Evolutionary conservation across 2,329 filamentous ascomycete species (phyloP).

Genomic region (Volutella citrinella): DNA sequence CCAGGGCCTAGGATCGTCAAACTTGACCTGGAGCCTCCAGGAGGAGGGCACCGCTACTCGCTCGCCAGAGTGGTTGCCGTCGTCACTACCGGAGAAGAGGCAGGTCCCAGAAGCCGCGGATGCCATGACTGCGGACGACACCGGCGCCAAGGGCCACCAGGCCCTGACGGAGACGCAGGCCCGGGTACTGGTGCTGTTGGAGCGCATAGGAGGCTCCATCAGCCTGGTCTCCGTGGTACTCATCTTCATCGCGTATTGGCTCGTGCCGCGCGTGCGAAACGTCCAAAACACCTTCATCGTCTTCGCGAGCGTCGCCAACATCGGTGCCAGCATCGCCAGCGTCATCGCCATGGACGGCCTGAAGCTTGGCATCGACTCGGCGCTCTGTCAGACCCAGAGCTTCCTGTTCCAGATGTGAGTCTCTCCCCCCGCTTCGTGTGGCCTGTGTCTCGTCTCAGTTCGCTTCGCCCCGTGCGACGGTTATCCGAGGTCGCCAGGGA

Average conservation of each 20-base stretch:
- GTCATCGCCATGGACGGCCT: slow-evolving; percentile 69
- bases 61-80: no score
- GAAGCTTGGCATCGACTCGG: slow-evolving; percentile 45
- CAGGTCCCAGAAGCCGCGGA: no score
- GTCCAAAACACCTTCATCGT: slow-evolving; percentile 62
- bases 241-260: slow-evolving; percentile 50
- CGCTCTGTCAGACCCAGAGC: slow-evolving; percentile 60
- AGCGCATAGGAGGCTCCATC: slow-evolving; percentile 52
- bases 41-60: no score
- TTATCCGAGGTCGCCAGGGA: no score
- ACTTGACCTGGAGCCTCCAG: no score
- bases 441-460: no score
- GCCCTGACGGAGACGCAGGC: slow-evolving; percentile 35
- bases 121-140: slow-evolving; percentile 9
- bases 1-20: no score
- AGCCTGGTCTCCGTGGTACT: slow-evolving; percentile 49
- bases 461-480: no score
- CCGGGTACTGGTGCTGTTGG: slow-evolving; percentile 43
- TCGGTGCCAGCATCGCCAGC: slow-evolving; percentile 62
- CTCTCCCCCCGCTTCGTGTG: slow-evolving; percentile 25
- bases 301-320: slow-evolving; percentile 58
- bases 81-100: no score
- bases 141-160: slow-evolving; percentile 21
- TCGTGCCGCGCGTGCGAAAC: slow-evolving; percentile 52
- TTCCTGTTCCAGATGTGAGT: slow-evolving; percentile 67